Percentiles rank a stretch among this genome's conserved stretches.
These are phyloP conservation scores for Hypsizygus ulmarius DNA, from an alignment of 1,284 basidiomycete species.

Conservation along the genomic window DNA sequence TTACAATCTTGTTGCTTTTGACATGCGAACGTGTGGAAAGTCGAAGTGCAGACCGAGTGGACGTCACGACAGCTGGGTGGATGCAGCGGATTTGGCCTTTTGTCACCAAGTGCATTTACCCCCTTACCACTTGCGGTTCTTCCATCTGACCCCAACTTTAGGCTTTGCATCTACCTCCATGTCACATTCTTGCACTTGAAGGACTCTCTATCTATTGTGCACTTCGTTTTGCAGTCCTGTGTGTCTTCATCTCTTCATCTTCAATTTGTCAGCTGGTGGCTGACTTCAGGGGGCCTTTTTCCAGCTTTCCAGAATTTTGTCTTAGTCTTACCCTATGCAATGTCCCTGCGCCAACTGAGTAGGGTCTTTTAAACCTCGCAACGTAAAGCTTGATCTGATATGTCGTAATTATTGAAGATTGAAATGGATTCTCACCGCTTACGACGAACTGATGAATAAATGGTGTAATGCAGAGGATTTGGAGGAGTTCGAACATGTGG, in stretches of 20 bases:
- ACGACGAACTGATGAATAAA: conserved; percentile 58
- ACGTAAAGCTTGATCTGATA: conserved; percentile 3
- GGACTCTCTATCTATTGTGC: conserved; percentile 49
- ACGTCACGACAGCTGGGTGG: conserved; percentile 68
- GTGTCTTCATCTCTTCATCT: conserved; percentile 18
- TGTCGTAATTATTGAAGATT: conserved; percentile 36
- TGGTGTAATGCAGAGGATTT: conserved; percentile 69
- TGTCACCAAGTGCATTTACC: conserved; percentile 52
- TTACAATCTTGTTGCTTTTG: conserved; percentile 73
- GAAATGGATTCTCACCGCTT: conserved; percentile 54
- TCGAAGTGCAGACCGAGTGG: conserved; percentile 52
- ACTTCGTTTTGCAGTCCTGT: conserved; percentile 63
- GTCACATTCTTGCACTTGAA: conserved; percentile 68
- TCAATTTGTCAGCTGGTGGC: not conserved
- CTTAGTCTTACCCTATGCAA: conserved; percentile 67
- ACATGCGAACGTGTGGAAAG: conserved; percentile 65
- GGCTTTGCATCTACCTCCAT: conserved; percentile 61
- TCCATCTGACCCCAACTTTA: conserved; percentile 25
- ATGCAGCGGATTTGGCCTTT: conserved; percentile 70
- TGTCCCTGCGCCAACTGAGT: conserved; percentile 68
- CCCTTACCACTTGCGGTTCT: conserved; percentile 1
- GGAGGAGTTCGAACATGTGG: conserved; percentile 63
- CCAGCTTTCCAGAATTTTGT: conserved; percentile 70
- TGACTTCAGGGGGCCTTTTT: conserved; percentile 1
- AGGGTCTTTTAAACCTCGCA: conserved; percentile 21